phyloP scores from a whole-genome alignment of 257 asterid genomes.

The Nicotiana benthamiana region DNA sequence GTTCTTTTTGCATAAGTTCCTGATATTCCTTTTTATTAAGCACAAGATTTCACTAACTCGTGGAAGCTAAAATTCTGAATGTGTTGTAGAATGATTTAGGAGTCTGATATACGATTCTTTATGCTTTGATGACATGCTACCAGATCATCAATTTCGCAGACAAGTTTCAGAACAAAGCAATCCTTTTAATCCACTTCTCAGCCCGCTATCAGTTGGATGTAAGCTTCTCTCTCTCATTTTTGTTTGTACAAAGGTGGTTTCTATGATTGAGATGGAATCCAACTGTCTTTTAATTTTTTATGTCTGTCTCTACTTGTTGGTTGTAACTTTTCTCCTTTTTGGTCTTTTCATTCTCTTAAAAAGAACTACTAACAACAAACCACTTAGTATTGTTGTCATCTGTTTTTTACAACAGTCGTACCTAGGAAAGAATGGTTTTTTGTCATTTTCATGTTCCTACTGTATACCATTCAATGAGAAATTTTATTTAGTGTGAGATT shows the following conservation, averaged over 20 bases:
- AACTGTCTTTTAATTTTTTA: background rate
- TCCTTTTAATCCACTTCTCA: slow-evolving; percentile 90
- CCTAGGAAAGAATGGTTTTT: background rate
- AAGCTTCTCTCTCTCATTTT: slow-evolving; percentile 22
- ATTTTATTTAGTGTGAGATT: too few relatives aligned
- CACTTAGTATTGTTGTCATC: background rate
- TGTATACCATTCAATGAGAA: background rate
- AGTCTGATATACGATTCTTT: background rate
- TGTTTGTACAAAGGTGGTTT: background rate
- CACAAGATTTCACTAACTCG: background rate
- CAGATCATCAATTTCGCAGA: slow-evolving; percentile 62
- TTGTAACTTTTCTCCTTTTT: background rate
- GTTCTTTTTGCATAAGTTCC: background rate
- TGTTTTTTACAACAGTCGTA: background rate
- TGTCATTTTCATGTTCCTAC: background rate
- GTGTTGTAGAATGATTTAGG: background rate
- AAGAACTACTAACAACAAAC: background rate
- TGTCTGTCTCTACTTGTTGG: background rate
- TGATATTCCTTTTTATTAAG: background rate
- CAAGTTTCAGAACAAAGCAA: slow-evolving; percentile 75
- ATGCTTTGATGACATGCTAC: background rate
- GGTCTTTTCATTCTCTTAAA: background rate
- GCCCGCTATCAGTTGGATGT: slow-evolving; percentile 89
- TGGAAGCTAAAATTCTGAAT: background rate
- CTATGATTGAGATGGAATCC: background rate